Base-by-base conservation (phyloP, 1,139 yeast genomes). In the Yamadazyma sp. region DNA sequence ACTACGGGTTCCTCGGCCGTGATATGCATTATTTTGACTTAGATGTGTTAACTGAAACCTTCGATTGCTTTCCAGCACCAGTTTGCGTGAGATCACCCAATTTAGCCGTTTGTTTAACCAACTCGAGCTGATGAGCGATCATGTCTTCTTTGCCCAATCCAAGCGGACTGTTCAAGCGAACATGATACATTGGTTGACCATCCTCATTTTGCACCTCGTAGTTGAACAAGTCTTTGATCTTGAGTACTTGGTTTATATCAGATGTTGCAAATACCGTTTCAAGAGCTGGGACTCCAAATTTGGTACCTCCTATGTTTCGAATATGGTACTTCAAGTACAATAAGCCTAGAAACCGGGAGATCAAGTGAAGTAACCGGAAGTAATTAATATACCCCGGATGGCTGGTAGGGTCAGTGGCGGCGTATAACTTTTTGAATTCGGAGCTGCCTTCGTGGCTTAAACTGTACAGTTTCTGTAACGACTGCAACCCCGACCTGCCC, bases 281-380 rank as follows among this genome's bases (percentile, higher is more conserved):
- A 10, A 48, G 29, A 3, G 27, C 35, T 1, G 15, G 12, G 9
- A 26, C 26, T 2, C 31, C 12, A 9, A 47, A 31, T n/a, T 23
- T 24, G 9, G 21, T 17, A n/a, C 41, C 23, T 3, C 63, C 63
- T 17, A 45, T 35, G 14, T 45, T 40, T 6, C 44, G 34, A 2
- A 56, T 47, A 20, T 56, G 39, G 24, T 48, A 55, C 35, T 57
- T 59, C n/a, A 61, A 40, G 6, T 56, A 43, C 26, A 61, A 39
- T 5, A 51, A 34, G 20, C 47, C 46, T 18, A 61, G 36, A 12
- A 53, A 37, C 16, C 46, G 46, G 1, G 55, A 44, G 2, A 62
- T 50, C 23, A 45, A 45, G 21, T 43, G 32, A 15, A 62, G 33
- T 4, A 56, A 42, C 6, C 42, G 29, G 11, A 51, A 47, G 33